Evolutionary conservation across 139 green algal genomes (phyloP).

Genomic region (Coelastrella sp.): DNA sequence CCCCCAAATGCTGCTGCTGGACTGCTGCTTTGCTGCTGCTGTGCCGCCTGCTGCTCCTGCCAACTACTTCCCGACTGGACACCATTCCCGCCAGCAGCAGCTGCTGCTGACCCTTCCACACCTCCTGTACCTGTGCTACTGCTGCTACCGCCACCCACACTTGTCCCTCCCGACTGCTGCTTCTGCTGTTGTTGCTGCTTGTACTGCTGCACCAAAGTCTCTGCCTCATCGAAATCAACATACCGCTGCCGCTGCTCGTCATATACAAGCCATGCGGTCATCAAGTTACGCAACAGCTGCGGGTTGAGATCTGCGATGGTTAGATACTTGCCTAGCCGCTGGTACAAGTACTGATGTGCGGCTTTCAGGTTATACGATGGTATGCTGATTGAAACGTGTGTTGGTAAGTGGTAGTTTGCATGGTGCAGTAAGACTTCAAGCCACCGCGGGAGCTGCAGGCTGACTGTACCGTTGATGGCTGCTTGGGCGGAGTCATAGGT

Average conservation of each 20-base stretch:
- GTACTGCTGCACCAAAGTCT: neutral
- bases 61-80: neutral
- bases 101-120: neutral
- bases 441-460: slow-evolving; percentile 57
- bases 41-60: neutral
- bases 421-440: slow-evolving; percentile 68
- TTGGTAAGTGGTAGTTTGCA: slow-evolving; percentile 68
- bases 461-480: slow-evolving; percentile 61
- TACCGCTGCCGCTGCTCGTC: slow-evolving; percentile 44
- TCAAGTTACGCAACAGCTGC: slow-evolving; percentile 54
- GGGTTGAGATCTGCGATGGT: slow-evolving; percentile 31
- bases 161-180: neutral
- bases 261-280: slow-evolving; percentile 68
- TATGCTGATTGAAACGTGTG: slow-evolving; percentile 47
- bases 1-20: neutral
- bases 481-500: slow-evolving; percentile 57
- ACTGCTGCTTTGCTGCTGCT: slow-evolving; percentile 2
- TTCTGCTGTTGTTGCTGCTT: slow-evolving; percentile 19
- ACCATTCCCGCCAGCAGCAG: neutral
- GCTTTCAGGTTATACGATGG: slow-evolving; percentile 26
- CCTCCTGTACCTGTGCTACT: neutral
- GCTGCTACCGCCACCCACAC: neutral
- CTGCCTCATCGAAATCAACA: slow-evolving; percentile 46
- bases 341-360: slow-evolving; percentile 37
- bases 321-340: slow-evolving; percentile 55